A percentile compares a stretch with the other conserved stretches of the same genome.
phyloP scores from a whole-genome alignment of 2,329 filamentous ascomycete genomes.

The Paecilomyces dactylethromorphus region DNA sequence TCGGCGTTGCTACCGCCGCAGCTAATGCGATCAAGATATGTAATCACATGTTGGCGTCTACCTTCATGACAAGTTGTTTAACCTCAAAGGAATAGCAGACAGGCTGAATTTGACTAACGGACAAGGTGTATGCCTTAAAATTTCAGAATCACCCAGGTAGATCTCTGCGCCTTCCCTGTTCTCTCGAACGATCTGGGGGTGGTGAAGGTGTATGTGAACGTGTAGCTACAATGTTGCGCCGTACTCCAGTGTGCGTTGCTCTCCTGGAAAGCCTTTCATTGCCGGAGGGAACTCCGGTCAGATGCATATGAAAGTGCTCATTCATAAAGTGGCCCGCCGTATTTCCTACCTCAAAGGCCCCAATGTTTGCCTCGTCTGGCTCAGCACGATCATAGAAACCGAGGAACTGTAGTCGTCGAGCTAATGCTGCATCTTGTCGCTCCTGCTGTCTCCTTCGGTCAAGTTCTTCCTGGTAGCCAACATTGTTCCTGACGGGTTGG shows the following conservation, averaged over 20 bases:
- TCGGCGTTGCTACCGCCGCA: too few relatives aligned
- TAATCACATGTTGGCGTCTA: too few relatives aligned
- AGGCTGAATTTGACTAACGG: too few relatives aligned
- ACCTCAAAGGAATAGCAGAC: too few relatives aligned
- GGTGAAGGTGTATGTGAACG: not conserved
- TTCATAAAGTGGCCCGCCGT: constrained; percentile 2
- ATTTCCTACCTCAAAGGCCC: not conserved
- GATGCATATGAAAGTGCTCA: not conserved
- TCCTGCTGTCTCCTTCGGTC: constrained; percentile 44
- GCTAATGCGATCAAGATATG: too few relatives aligned
- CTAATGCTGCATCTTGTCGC: constrained; percentile 44
- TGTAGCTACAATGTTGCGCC: not conserved
- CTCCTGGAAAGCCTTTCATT: not conserved
- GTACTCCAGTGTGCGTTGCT: not conserved
- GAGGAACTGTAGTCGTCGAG: constrained; percentile 42
- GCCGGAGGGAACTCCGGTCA: not conserved
- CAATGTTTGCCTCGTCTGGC: not conserved
- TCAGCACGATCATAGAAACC: constrained; percentile 1
- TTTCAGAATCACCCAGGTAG: not conserved
- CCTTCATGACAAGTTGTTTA: too few relatives aligned
- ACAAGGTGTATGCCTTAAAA: not conserved
- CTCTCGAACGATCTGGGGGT: not conserved
- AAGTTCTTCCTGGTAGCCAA: constrained; percentile 43
- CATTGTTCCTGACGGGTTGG: constrained; percentile 12
- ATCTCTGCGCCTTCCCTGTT: not conserved